Evolutionary conservation across 148 eudicot genomes (phyloP).

Genomic region (Rhododendron williamsianum): DNA sequence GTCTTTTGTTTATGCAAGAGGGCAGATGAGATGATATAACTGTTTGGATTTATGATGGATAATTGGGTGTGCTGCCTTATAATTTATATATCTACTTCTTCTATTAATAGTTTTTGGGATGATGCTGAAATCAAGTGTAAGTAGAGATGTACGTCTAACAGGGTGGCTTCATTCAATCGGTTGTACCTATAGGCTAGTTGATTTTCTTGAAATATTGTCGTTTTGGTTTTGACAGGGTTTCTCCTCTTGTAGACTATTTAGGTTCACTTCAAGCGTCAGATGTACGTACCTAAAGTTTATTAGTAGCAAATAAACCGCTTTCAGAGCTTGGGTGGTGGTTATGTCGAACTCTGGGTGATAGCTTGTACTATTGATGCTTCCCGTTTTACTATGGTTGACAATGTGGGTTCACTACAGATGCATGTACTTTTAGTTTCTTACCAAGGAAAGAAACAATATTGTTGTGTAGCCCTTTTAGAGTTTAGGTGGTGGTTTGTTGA

Average conservation of each 20-base stretch:
- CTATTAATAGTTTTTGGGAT: background rate
- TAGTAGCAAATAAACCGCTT: background rate
- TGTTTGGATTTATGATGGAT: background rate
- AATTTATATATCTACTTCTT: background rate
- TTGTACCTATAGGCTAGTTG: background rate
- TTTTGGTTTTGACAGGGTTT: background rate
- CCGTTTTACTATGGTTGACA: background rate
- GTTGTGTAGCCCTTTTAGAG: background rate
- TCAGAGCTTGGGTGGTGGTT: background rate
- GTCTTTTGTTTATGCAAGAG: background rate
- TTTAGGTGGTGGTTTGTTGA: background rate
- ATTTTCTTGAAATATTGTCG: background rate
- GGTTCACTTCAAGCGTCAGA: background rate
- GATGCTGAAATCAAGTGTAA: background rate
- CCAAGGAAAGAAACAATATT: background rate
- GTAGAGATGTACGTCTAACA: background rate
- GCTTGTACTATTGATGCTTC: background rate
- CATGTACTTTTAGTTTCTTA: background rate
- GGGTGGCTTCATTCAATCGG: background rate
- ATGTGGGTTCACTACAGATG: background rate
- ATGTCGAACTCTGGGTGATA: background rate
- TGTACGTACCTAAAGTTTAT: background rate
- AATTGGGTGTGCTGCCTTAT: background rate
- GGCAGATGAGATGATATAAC: background rate
- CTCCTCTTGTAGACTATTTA: background rate